Base-by-base conservation (phyloP, 2,329 filamentous ascomycete species). In the Cercospora sp. region DNA sequence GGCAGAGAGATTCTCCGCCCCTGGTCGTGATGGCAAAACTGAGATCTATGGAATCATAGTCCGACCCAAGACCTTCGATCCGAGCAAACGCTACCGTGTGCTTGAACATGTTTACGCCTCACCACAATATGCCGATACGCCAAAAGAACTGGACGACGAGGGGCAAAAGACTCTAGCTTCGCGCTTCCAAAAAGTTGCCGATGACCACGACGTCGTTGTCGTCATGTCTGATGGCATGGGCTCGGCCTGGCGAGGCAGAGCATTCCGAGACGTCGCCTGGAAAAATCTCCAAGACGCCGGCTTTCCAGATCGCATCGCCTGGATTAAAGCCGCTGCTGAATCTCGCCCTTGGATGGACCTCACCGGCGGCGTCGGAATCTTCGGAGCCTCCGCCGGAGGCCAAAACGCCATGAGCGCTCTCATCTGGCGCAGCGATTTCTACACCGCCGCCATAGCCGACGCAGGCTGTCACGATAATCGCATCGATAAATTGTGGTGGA, bases 381-480 rank as follows among this genome's bases (percentile, higher is more conserved):
- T 57, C 12, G 66, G 66, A 3, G 55, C 20, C 3, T 64, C 62
- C 1, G 62, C 66, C 1, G 66, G 61, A 48, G 66, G 62, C 18
- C 62, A 68, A 23, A 62, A 3, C 18, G 66, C 66, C 9, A 40
- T 68, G 63, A 36, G 16, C 3, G 62, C 55, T 13, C 36, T 68
- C 16, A 60, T 68, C 16, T 65, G 63, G 63, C 48, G 65, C 30
- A 42, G 45, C 5, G 66, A 65, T 3, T 68, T 68, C 33, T 68
- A 68, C 13, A 62, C 60, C 18, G 66, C 48, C 16, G 66, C 63
- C 12, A 60, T 68, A 3, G 45, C 58, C 5, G 63, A 68, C 13
- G 28, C 66, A 8, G 66, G 66, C 28, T 61, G 61, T 12, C 55
- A 64, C 40, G 66, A 65, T 9, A 68, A 68, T 26, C 66, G 66